Evolutionary conservation across 2,329 filamentous ascomycete genomes (phyloP).

Genomic region (Epichloe gansuensis): DNA sequence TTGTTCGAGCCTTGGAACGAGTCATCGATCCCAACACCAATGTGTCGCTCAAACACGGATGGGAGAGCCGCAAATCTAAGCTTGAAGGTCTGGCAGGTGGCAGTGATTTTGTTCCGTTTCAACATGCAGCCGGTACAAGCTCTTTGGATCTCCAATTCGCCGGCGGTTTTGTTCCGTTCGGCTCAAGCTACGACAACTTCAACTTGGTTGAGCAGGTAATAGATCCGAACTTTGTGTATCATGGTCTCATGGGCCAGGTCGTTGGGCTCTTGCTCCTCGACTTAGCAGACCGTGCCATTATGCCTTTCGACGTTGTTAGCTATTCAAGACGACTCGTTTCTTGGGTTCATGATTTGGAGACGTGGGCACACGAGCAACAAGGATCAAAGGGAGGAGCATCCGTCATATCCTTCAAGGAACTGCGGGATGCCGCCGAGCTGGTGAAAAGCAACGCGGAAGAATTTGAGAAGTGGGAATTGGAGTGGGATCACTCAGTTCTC

Average conservation of each 20-base stretch:
- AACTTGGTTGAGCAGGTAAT: conserved; percentile 71
- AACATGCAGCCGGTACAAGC: conserved; percentile 78
- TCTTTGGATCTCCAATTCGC: conserved; percentile 74
- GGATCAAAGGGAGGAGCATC: conserved; percentile 17
- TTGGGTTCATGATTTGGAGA: conserved; percentile 55
- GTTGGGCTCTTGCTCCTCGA: conserved; percentile 76
- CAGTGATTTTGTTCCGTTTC: conserved; percentile 82
- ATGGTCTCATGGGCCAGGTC: conserved; percentile 65
- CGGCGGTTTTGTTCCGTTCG: conserved; percentile 54
- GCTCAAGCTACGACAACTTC: conserved; percentile 82
- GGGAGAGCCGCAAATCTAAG: conserved; percentile 50
- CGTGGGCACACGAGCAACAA: conserved; percentile 47
- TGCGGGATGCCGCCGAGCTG: conserved; percentile 43
- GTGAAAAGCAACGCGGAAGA: conserved; percentile 37
- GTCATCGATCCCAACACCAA: conserved; percentile 62
- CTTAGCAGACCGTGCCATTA: conserved; percentile 63
- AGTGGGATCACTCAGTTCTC: conserved; percentile 64
- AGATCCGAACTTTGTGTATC: conserved; percentile 74
- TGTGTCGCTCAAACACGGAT: conserved; percentile 58
- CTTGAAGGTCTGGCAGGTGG: conserved; percentile 60
- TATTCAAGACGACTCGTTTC: conserved; percentile 54
- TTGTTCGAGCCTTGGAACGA: conserved; percentile 61
- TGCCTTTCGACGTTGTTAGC: conserved; percentile 67
- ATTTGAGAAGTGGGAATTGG: conserved; percentile 64
- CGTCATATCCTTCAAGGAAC: conserved; percentile 18